Base-by-base conservation (phyloP, 371 early-diverging fungal species). In the Parasitella parasitica region DNA sequence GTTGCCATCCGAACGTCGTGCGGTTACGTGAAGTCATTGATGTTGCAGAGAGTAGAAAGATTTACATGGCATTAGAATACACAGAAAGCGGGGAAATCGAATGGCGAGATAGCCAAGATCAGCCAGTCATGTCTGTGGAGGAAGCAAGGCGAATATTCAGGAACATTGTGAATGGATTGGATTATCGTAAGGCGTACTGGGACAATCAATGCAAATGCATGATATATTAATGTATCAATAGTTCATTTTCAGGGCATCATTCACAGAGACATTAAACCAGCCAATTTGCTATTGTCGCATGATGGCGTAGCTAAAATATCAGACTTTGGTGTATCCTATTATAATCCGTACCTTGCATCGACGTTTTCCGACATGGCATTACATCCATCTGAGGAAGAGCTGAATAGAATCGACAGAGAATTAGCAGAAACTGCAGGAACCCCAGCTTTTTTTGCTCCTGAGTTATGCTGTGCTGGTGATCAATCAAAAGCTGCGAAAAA, bases 401-500 rank as follows among this genome's bases (percentile, higher is more conserved):
- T 63, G 27, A 59, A 71, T 35, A 55, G 68, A 16, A 86, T 76
- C 26, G 92, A 90, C 62, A 78, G 85, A 32, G 94, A 97, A 73
- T 81, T 98, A 26, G 92, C 94, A 27, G 95, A 94, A 68, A 97
- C 99, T 0, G 97, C 94, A 12, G 99, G 99, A 0, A 92, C 92
- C 22, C 99, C 99, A 2, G 97, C 99, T 3, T 98, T 97, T 71
- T 97, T 97, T 82, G 98, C 97, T 15, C 98, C 97, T 11, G 97
- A 97, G 72, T 79, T 97, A 9, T 98, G 98, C 68, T 92, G 88
- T 66, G 84, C 93, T 30, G 75, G 71, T 34, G 75, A 86, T 52
- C 38, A 53, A 27, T 54, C 57, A 3, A 34, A 8, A 11, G 5
- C 34, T 0, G 5, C 37, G 1, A 59, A 34, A 26, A 48, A 68